Conservation (phyloP, 169 alveolate genomes). For the Eimeria sp. region DNA sequence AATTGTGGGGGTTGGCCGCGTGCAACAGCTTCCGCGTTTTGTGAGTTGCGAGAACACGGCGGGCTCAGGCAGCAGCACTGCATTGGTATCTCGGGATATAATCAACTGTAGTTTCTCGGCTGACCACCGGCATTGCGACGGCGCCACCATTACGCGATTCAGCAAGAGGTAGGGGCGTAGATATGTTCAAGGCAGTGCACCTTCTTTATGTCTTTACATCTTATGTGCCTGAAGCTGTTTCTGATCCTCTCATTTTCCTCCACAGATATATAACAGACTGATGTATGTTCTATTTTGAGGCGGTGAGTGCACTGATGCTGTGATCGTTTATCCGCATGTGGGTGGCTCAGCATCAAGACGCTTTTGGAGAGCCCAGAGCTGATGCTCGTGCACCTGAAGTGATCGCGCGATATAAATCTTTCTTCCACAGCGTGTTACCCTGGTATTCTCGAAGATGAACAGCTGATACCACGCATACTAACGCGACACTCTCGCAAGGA, state of each 20-base stretch:
- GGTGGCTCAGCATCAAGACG: conserved; percentile 55
- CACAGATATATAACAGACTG: background rate
- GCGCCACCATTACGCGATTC: conserved; percentile 89
- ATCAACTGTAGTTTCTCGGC: conserved; percentile 93
- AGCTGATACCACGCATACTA: background rate
- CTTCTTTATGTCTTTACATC: too few relatives aligned
- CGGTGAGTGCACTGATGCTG: too few relatives aligned
- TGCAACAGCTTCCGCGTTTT: conserved; percentile 87
- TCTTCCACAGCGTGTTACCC: background rate
- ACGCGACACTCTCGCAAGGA: background rate
- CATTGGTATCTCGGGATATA: conserved; percentile 81
- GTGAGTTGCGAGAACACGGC: background rate
- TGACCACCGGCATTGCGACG: conserved; percentile 98
- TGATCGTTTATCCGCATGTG: too few relatives aligned
- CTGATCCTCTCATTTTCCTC: background rate
- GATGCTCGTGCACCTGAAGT: conserved; percentile 77
- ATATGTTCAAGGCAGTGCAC: too few relatives aligned
- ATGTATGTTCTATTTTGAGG: too few relatives aligned
- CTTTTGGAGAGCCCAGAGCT: conserved; percentile 77
- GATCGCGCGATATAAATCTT: background rate
- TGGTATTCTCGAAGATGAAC: background rate
- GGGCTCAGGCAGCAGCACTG: conserved; percentile 59
- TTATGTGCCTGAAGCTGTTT: too few relatives aligned
- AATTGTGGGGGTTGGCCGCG: conserved; percentile 94
- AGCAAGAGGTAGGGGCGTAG: conserved; percentile 17